A percentile compares a stretch with the other conserved stretches of the same genome.
phyloP scores from a whole-genome alignment of 495 filamentous ascomycete genomes.

The Neurospora sp. region DNA sequence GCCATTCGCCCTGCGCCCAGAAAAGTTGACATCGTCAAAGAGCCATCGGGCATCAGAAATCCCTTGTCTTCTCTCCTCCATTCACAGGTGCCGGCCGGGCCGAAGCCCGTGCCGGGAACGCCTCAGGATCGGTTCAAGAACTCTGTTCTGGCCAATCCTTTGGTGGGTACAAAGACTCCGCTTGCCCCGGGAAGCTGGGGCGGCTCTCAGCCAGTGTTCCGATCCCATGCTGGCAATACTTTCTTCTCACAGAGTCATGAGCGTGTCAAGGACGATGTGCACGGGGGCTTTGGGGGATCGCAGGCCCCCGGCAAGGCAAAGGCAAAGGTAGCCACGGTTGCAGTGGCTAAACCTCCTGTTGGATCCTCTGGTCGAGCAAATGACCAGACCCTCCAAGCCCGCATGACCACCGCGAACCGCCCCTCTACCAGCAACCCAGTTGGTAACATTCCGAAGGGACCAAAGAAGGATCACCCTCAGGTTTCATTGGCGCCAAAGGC shows the following conservation, averaged over 20 bases:
- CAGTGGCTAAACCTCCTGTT: background rate
- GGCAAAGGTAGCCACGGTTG: background rate
- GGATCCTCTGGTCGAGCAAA: background rate
- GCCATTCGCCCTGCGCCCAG: background rate
- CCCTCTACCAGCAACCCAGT: background rate
- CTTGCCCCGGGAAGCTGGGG: background rate
- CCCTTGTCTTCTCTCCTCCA: background rate
- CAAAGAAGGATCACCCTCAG: background rate
- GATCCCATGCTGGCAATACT: background rate
- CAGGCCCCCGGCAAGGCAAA: background rate
- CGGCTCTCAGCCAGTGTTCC: background rate
- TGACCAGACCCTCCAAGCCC: background rate
- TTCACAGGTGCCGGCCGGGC: background rate
- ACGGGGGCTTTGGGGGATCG: background rate
- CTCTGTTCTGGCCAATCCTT: background rate
- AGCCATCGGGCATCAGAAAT: background rate
- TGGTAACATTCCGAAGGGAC: background rate
- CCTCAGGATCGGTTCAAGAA: conserved; percentile 8
- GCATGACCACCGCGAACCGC: background rate
- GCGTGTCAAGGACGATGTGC: background rate
- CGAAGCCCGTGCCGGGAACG: background rate
- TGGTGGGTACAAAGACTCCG: background rate
- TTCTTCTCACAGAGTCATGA: background rate
- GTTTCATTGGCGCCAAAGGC: background rate
- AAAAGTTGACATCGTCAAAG: background rate